Percentiles rank a stretch among this genome's conserved stretches.
phyloP scores from a whole-genome alignment of 139 green algal species.

The Coelastrella sp. region DNA sequence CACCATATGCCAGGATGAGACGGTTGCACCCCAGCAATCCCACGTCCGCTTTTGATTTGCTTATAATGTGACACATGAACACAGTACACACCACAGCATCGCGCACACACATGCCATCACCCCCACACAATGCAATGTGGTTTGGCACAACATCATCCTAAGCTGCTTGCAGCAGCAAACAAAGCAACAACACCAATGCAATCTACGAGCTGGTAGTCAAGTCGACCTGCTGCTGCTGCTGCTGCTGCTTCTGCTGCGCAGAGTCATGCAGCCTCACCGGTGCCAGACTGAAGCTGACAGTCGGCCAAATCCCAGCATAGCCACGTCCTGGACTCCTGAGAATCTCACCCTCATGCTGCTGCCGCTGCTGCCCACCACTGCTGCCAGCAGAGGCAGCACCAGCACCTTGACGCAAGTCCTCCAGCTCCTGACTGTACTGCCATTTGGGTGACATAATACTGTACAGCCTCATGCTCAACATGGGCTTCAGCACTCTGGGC shows the following conservation, averaged over 20 bases:
- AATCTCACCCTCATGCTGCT: neutral
- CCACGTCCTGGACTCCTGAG: neutral
- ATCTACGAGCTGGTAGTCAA: too few species aligned
- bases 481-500: neutral
- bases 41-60: too few species aligned
- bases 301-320: neutral
- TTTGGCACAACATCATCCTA: too few species aligned
- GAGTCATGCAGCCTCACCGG: conserved; percentile 15
- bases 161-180: too few species aligned
- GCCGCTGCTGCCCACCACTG: neutral
- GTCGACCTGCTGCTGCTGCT: neutral
- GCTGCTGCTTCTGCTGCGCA: neutral
- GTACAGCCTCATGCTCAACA: conserved; percentile 35
- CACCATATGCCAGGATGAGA: too few species aligned
- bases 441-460: conserved; percentile 19
- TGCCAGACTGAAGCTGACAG: conserved; percentile 18
- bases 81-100: too few species aligned
- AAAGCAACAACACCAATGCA: too few species aligned
- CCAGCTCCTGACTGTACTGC: neutral
- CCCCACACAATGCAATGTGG: too few species aligned
- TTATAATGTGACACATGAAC: too few species aligned
- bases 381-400: too few species aligned
- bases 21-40: too few species aligned
- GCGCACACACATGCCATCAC: too few species aligned
- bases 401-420: neutral